Evolutionary conservation across 2,329 filamentous ascomycete species (phyloP).

Genomic region (Sporothrix inflata): DNA sequence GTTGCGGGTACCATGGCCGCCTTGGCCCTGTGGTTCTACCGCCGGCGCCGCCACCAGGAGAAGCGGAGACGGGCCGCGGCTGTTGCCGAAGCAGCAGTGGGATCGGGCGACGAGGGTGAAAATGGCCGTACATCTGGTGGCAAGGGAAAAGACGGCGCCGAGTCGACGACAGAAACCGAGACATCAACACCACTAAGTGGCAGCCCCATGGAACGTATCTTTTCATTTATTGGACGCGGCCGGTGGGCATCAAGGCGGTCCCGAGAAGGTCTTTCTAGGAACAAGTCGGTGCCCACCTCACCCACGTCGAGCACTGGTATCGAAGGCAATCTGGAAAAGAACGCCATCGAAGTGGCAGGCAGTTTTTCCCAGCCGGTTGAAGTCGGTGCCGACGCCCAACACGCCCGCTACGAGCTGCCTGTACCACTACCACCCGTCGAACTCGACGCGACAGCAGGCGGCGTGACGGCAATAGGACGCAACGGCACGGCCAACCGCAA

Average conservation of each 20-base stretch:
- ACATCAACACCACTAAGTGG: constrained; percentile 35
- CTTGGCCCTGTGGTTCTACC: constrained; percentile 40
- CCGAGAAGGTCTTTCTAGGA: no score
- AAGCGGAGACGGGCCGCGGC: constrained; percentile 15
- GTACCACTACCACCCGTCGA: constrained; percentile 53
- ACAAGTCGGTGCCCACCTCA: background rate
- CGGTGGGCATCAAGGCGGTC: constrained; percentile 40
- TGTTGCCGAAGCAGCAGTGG: constrained; percentile 32
- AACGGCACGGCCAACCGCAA: background rate
- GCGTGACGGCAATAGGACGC: background rate
- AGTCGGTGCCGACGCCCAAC: constrained; percentile 49
- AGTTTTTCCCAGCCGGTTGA: constrained; percentile 44
- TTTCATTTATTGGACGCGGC: constrained; percentile 49
- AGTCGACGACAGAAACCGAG: constrained; percentile 42
- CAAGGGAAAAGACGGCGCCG: constrained; percentile 40
- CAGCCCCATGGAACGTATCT: constrained; percentile 46
- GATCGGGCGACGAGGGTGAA: background rate
- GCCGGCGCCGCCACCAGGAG: constrained; percentile 41
- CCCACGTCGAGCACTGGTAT: background rate
- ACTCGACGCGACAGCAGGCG: constrained; percentile 47
- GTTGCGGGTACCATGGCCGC: constrained; percentile 42
- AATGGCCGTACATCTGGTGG: background rate
- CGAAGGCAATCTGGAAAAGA: constrained; percentile 32
- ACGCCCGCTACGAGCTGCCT: constrained; percentile 58
- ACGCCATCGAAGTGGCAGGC: constrained; percentile 32